Evolutionary conservation across 345 rosid genomes (phyloP).

Genomic region (Populus pruinosa): DNA sequence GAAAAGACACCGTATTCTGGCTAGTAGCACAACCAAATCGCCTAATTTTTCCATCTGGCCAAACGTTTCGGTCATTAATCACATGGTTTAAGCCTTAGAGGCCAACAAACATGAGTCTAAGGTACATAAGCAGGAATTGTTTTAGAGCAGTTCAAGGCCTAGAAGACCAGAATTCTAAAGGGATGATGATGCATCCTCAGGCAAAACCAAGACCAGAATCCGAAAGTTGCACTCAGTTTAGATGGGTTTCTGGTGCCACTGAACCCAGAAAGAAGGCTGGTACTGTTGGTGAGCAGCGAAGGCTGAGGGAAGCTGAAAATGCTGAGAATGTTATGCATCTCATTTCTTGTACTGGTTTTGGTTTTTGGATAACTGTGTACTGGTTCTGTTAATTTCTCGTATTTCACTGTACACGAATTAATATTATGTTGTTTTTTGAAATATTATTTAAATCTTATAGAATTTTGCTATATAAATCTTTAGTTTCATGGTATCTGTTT

Average conservation of each 20-base stretch:
- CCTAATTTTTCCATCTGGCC: no score
- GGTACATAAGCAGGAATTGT: not conserved
- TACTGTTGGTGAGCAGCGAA: not conserved
- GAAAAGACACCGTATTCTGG: not conserved
- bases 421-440: no score
- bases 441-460: no score
- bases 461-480: no score
- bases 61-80: no score
- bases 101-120: not conserved
- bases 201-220: not conserved
- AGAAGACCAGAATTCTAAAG: not conserved
- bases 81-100: not conserved
- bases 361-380: not conserved
- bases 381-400: not conserved
- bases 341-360: not conserved
- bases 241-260: not conserved
- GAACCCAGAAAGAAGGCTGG: not conserved
- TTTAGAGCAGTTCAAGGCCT: not conserved
- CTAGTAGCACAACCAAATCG: not conserved
- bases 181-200: not conserved
- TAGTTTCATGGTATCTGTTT: no score
- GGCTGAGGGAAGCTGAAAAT: constrained; percentile 2
- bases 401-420: no score
- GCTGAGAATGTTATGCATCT: constrained; percentile 6
- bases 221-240: not conserved